Evolutionary conservation across 805 yeast species (phyloP), one percentile per base, ranked within the genome.

Genomic region (Candida xiaguanensis): DNA sequence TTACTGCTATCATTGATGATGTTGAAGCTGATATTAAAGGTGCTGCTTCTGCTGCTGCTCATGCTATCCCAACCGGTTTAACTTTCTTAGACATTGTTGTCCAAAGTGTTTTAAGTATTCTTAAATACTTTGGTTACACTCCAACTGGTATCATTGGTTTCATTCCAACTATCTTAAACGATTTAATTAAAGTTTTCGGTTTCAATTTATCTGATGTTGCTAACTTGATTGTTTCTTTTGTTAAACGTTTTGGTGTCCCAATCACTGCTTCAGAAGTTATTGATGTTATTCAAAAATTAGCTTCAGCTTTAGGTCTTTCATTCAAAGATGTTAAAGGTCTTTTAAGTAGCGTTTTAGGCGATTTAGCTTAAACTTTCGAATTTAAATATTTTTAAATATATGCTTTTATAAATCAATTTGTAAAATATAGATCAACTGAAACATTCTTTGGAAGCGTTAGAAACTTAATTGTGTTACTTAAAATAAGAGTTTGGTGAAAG

Each of bases 221-320:
- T 26, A 13, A 26, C 15, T 26, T 26, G 15, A 26, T 26, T 26
- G 29, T 26, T 13, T 5, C 15, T 9, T 5, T 26, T 26, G 29
- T 26, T 9, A 26, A 26, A 26, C 9, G 9, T 9, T 26, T 26
- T 26, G 29, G 29, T 12, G 15, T 26, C 9, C 29, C 29, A 26
- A 26, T 26, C 29, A 26, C 29, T 13, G 29, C 29, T 11, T 26
- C 29, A 13, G 29, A 26, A 26, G 29, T 26, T 26, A 26, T 26
- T 9, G 9, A 5, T 26, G n/a, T 26, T 11, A 26, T 26, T 26
- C 8, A 13, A 26, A 26, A 26, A 26, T 26, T 26, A n/a, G 29
- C 15, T n/a, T 26, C 29, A 6, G n/a, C 15, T 11, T 26, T 26
- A 13, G 29, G 29, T 26, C 29, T 26, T n/a, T 12, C 29, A 12